A percentile compares a stretch with the other conserved stretches of the same genome.
Evolutionary conservation across 73 alveolate genomes (phyloP).

Genomic region (Paramecium pentaurelia): DNA sequence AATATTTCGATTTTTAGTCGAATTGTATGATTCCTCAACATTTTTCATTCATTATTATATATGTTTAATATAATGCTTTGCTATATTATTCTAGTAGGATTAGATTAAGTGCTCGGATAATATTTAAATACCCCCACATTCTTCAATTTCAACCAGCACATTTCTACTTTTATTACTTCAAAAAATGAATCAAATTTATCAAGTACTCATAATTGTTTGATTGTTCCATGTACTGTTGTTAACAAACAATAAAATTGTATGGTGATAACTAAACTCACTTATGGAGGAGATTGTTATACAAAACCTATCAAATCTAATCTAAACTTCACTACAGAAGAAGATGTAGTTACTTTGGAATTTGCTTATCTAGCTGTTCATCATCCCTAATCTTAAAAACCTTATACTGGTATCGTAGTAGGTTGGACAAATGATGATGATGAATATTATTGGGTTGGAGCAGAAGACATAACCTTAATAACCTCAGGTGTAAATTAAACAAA

Average conservation of each 20-base stretch:
- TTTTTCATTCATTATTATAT: neutral
- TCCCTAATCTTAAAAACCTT: neutral
- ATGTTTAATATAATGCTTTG: neutral
- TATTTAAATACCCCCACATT: neutral
- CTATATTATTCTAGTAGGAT: neutral
- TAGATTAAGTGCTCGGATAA: neutral
- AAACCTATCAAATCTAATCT: neutral
- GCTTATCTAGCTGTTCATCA: neutral
- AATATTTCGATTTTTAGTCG: neutral
- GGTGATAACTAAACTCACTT: neutral
- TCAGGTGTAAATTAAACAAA: neutral
- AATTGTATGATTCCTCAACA: neutral
- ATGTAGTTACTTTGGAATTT: neutral
- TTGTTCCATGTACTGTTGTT: constrained; percentile 34
- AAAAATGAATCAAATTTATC: neutral
- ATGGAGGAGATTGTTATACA: constrained; percentile 18
- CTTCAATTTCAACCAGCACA: neutral
- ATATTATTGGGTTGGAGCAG: neutral
- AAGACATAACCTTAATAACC: neutral
- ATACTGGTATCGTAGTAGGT: neutral
- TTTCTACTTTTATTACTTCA: neutral
- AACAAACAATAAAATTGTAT: neutral
- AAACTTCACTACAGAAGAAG: neutral
- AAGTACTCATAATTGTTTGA: neutral
- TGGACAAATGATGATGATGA: neutral